phyloP scores from a whole-genome alignment of 1,284 basidiomycete species.

The Cryptococcus sp. region DNA sequence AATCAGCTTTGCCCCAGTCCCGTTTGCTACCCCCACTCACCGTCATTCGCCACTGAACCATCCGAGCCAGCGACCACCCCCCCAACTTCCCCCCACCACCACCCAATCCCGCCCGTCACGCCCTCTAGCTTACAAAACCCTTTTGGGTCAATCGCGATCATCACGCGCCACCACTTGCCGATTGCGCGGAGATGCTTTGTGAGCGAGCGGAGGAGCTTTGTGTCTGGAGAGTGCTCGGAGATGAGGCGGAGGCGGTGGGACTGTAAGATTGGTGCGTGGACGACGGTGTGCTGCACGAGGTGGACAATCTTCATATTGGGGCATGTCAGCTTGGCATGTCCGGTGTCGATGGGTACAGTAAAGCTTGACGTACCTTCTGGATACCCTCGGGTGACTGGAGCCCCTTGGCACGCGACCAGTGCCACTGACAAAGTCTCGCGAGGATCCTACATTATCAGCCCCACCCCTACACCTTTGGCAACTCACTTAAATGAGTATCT shows the following conservation, averaged over 20 bases:
- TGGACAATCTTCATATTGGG: conserved; percentile 30
- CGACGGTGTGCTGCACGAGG: conserved; percentile 40
- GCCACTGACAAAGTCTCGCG: conserved; percentile 43
- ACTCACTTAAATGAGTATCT: conserved; percentile 50
- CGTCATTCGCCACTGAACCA: conserved; percentile 45
- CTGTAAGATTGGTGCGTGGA: conserved; percentile 44
- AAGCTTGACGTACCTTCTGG: conserved; percentile 27
- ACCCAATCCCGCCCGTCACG: conserved; percentile 43
- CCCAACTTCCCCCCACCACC: conserved; percentile 51
- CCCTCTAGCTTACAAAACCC: conserved; percentile 43
- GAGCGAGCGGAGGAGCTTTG: conserved; percentile 31
- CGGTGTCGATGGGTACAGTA: neutral
- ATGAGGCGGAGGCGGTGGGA: conserved; percentile 37
- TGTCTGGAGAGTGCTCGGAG: conserved; percentile 12
- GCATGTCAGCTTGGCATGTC: neutral
- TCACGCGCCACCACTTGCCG: conserved; percentile 48
- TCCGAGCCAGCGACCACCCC: conserved; percentile 43
- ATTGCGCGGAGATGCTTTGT: conserved; percentile 47
- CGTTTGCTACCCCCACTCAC: conserved; percentile 13
- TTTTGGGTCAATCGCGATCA: conserved; percentile 48
- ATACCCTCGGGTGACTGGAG: conserved; percentile 34
- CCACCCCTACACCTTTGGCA: too few species aligned
- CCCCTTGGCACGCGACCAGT: conserved; percentile 45
- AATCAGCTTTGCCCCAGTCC: conserved; percentile 2
- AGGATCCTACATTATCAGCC: conserved; percentile 32